Percentiles rank a stretch among this genome's conserved stretches.
phyloP scores from a whole-genome alignment of 2,329 filamentous ascomycete genomes.

The Epichloe amarillans region DNA sequence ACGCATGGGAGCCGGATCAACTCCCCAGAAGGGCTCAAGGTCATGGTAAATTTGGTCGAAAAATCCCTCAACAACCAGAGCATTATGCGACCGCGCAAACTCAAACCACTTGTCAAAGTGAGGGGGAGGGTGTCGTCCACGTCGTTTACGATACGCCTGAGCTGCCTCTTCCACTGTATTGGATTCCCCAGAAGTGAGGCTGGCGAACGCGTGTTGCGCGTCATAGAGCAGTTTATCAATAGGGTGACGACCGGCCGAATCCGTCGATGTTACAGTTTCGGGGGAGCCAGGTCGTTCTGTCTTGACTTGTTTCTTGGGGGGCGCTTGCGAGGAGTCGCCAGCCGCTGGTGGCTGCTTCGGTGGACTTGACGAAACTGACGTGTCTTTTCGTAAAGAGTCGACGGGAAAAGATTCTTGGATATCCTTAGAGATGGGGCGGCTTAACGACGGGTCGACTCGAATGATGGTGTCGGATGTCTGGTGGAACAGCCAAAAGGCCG shows the following conservation, averaged over 20 bases:
- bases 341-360: background rate
- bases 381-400: background rate
- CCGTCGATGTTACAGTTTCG: background rate
- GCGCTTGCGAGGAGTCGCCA: background rate
- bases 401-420: background rate
- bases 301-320: background rate
- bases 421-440: background rate
- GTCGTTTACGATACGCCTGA: constrained; percentile 40
- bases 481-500: constrained; percentile 18
- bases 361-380: background rate
- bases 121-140: constrained; percentile 47
- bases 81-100: constrained; percentile 37
- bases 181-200: constrained; percentile 30
- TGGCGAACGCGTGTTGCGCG: constrained; percentile 27
- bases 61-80: constrained; percentile 47
- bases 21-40: constrained; percentile 43
- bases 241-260: constrained; percentile 24
- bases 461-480: constrained; percentile 7
- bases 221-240: constrained; percentile 38
- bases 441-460: background rate
- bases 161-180: constrained; percentile 40
- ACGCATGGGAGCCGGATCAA: constrained; percentile 33
- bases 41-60: constrained; percentile 53
- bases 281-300: constrained; percentile 1
- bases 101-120: constrained; percentile 48